Conservation (phyloP, 371 early-diverging fungal genomes). For the Zopfochytrium polystomum region DNA sequence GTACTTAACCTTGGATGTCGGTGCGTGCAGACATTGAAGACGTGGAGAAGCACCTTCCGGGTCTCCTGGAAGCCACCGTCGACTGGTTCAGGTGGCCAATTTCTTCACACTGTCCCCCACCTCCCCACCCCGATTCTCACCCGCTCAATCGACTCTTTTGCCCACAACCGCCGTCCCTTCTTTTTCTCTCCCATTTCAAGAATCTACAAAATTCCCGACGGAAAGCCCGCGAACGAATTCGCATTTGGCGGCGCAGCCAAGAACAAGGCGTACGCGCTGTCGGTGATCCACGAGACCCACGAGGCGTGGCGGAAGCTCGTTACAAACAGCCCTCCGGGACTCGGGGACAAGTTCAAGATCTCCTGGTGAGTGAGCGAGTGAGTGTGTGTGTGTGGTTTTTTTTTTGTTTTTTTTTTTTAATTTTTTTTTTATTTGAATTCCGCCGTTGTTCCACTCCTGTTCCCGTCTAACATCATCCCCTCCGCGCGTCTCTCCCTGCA, state of each 20-base stretch:
- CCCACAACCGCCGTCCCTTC: no score
- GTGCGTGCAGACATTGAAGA: conserved; percentile 83
- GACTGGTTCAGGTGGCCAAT: conserved; percentile 98
- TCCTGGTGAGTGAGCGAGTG: conserved; percentile 57
- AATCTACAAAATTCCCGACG: conserved; percentile 89
- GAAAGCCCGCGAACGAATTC: conserved; percentile 97
- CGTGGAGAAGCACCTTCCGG: conserved; percentile 93
- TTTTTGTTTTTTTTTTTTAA: conserved; percentile 5
- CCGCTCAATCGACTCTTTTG: background rate
- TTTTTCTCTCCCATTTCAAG: no score
- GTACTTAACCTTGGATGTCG: no score
- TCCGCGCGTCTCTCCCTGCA: no score
- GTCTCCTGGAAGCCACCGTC: conserved; percentile 89
- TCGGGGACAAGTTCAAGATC: conserved; percentile 69
- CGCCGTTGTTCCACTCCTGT: no score
- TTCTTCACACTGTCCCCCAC: no score
- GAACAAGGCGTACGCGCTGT: conserved; percentile 81
- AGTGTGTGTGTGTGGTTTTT: no score
- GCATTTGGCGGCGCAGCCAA: conserved; percentile 86
- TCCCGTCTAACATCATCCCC: no score
- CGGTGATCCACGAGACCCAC: conserved; percentile 89
- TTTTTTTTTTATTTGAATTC: no score
- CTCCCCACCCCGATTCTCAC: no score
- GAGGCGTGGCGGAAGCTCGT: conserved; percentile 94
- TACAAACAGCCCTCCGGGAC: conserved; percentile 55